Base-by-base conservation (phyloP, 2,329 filamentous ascomycete species). In the Paecilomyces sp. region DNA sequence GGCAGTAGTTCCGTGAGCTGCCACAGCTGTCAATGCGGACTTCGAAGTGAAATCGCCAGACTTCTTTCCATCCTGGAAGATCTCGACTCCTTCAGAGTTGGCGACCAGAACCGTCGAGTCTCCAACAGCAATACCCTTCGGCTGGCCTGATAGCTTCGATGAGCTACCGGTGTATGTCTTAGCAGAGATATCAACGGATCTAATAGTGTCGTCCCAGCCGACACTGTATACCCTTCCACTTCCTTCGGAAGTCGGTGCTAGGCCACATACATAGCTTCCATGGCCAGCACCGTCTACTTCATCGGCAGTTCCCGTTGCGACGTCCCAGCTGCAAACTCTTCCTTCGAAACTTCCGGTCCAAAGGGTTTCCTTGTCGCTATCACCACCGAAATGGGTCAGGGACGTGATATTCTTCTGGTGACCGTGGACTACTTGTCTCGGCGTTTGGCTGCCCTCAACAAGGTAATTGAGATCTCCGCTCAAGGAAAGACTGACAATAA, bases 341-440 rank as follows among this genome's bases (percentile, higher is more conserved):
- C 94, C 94, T 63, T 99, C 94, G 66, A 92, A 95, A 76, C 92
- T 96, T 61, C 94, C 94, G 0, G 93, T 95, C 81, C 88, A 92
- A 13, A 97, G 75, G 0, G 88, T 90, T 58, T 86, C 81, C 53
- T 78, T 68, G 54, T 69, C 70, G 8, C 77, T 78, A 31, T 66
- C 70, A 33, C 83, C 79, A 1, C 76, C 80, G 6, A 81, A 83
- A 8, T 82, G 77, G 2, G 82, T 83, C 41, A 96, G 79, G 3
- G 92, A 87, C 1, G 92, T 97, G 68, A 97, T 89, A 68, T 86
- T 90, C 80, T 93, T 96, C 74, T 93, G 90, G 74, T 99, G 94
- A 25, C 94, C 93, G 62, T 92, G 86, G 1, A 99, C 81, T 13
- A 92, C 79, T 65, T 83, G 87, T 58, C 84, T 81, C 0, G 92